phyloP scores from a whole-genome alignment of 2,329 filamentous ascomycete species.

The Exophiala lecanii-corni region DNA sequence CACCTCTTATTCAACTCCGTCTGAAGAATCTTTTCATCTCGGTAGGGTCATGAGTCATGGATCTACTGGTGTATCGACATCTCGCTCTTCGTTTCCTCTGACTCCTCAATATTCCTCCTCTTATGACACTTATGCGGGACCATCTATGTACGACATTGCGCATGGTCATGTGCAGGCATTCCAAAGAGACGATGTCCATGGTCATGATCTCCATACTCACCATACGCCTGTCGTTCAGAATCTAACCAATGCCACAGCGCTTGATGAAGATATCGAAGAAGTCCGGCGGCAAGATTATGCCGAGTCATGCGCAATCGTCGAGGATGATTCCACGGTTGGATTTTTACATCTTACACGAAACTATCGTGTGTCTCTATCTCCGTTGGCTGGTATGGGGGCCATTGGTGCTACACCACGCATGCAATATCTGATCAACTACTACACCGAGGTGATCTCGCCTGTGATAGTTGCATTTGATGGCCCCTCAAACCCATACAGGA shows the following conservation, averaged over 20 bases:
- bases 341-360: slow-evolving; percentile 11
- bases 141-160: not conserved
- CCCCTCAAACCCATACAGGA: slow-evolving; percentile 77
- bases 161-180: not conserved
- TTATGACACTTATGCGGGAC: not conserved
- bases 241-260: no score
- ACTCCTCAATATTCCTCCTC: slow-evolving; percentile 10
- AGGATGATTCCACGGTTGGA: slow-evolving; percentile 11
- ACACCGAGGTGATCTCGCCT: slow-evolving; percentile 85
- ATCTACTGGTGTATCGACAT: not conserved
- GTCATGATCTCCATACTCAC: not conserved
- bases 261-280: slow-evolving; percentile 30
- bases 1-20: slow-evolving; percentile 7
- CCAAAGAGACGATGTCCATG: not conserved
- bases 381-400: slow-evolving; percentile 29
- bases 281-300: slow-evolving; percentile 8
- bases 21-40: slow-evolving; percentile 16
- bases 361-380: slow-evolving; percentile 16
- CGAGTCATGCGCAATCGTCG: slow-evolving; percentile 14
- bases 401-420: slow-evolving; percentile 67
- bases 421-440: slow-evolving; percentile 88
- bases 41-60: slow-evolving; percentile 12
- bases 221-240: no score
- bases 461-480: slow-evolving; percentile 89
- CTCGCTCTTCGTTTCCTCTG: slow-evolving; percentile 4